Conservation (phyloP, 345 rosid species). For the Brassica juncea region DNA sequence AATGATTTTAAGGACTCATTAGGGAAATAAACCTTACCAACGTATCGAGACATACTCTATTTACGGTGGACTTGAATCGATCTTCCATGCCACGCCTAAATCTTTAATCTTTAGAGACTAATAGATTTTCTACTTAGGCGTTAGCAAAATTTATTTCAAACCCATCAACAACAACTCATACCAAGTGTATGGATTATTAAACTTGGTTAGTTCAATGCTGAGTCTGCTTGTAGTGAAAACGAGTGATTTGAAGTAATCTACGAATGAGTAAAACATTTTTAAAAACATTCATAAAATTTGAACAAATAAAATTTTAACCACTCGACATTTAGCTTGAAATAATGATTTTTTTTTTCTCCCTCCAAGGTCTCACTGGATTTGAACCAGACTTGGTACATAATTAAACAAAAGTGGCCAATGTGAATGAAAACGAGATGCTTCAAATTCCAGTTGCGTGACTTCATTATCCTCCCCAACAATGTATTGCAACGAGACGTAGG, state of each 20-base stretch:
- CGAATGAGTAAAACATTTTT: neutral
- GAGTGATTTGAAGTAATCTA: constrained; percentile 63
- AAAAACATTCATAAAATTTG: neutral
- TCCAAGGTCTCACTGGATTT: neutral
- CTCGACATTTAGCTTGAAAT: neutral
- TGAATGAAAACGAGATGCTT: neutral
- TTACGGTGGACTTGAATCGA: too few species aligned
- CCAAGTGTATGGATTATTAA: neutral
- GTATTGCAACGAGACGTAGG: neutral
- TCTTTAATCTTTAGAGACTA: too few species aligned
- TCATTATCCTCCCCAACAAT: neutral
- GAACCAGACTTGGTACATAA: neutral
- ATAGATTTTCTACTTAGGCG: neutral
- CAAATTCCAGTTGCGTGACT: neutral
- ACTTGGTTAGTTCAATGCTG: constrained; percentile 75
- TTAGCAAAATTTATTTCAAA: neutral
- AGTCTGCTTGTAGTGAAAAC: constrained; percentile 78
- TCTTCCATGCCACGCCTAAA: too few species aligned
- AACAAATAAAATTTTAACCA: neutral
- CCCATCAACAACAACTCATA: neutral
- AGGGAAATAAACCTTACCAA: too few species aligned
- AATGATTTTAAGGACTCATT: too few species aligned
- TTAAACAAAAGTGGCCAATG: too few species aligned
- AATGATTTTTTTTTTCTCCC: neutral
- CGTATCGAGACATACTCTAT: too few species aligned